Base-by-base conservation (phyloP, 306 rosid genomes). In the Glycine soja region DNA sequence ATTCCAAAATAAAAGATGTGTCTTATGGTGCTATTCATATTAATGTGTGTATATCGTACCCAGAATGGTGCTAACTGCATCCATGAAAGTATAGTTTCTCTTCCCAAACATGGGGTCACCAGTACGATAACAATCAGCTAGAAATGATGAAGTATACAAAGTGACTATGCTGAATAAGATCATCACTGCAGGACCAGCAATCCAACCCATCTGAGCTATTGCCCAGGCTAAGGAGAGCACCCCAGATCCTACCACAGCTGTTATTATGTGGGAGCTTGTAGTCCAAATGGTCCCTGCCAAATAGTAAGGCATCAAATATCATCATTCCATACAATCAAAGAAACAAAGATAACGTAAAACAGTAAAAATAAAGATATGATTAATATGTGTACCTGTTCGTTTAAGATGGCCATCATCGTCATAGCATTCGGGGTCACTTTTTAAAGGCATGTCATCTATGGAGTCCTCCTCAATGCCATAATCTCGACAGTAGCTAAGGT, bases 201-300 rank as follows among this genome's bases (percentile, higher is more conserved):
- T 64, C 94, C 92, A 90, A 18, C 94, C 94, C 38, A 90, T 76
- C 79, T 90, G 94, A 5, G 89, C 88, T 1, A 90, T 42, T 16
- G 92, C 88, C 94, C 94, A 90, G 1, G 92, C 87, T 50, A 90
- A 73, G 15, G 94, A 88, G 7, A 90, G 83, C 54, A 90, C 94
- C 46, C 94, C 94, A 2, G 94, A 88, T 56, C 94, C 94, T 42
- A 90, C 86, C 83, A 90, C 94, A 0, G 90, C 90, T 2, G 94
- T 90, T 70, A 90, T 88, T 78, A 90, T 88, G 40, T 90, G 94
- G 47, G 94, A 85, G 66, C 90, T 87, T 9, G 90, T 86, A 2
- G 94, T 90, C 92, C 94, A 90, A 32, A 88, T 13, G 8, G 69
- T 86, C 46, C 94, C 94, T 90, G 71, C 11, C 43, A 7, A 75